These are phyloP conservation scores for Rhynchosporium secalis DNA, from an alignment of 2,329 filamentous ascomycete species.

Conservation along the genomic window DNA sequence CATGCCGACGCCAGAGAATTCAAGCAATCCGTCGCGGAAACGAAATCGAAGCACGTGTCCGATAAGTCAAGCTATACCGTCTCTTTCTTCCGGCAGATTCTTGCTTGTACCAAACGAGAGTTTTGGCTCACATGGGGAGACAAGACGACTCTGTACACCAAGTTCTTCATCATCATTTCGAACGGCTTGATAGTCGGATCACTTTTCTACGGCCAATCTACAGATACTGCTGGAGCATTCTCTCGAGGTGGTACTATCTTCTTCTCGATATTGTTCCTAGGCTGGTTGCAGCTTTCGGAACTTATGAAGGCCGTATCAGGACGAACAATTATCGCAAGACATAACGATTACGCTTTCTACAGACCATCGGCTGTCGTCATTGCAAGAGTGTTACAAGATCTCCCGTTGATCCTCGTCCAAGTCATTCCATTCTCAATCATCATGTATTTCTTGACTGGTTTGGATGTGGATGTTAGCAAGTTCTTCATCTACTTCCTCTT, in stretches of 20 bases:
- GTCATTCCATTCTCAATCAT: slow-evolving; percentile 61
- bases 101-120: slow-evolving; percentile 68
- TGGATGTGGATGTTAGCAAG: slow-evolving; percentile 59
- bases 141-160: slow-evolving; percentile 72
- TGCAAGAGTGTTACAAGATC: slow-evolving; percentile 63
- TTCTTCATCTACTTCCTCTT: slow-evolving; percentile 68
- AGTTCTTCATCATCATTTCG: slow-evolving; percentile 74
- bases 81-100: slow-evolving; percentile 69
- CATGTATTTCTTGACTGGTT: slow-evolving; percentile 64
- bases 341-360: slow-evolving; percentile 69
- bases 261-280: slow-evolving; percentile 66
- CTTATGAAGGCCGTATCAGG: slow-evolving; percentile 75
- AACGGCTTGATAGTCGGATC: slow-evolving; percentile 76
- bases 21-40: slow-evolving; percentile 62
- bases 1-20: slow-evolving; percentile 64
- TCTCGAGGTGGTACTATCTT: slow-evolving; percentile 62
- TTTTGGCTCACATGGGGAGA: slow-evolving; percentile 79
- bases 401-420: slow-evolving; percentile 60
- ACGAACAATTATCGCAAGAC: slow-evolving; percentile 66
- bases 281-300: slow-evolving; percentile 74
- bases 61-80: slow-evolving; percentile 77
- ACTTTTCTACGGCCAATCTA: slow-evolving; percentile 69
- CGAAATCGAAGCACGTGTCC: slow-evolving; percentile 66
- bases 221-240: slow-evolving; percentile 62
- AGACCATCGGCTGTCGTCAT: slow-evolving; percentile 65